Conservation (phyloP, 2,329 filamentous ascomycete genomes). For the Sclerotiophoma versabilis region DNA sequence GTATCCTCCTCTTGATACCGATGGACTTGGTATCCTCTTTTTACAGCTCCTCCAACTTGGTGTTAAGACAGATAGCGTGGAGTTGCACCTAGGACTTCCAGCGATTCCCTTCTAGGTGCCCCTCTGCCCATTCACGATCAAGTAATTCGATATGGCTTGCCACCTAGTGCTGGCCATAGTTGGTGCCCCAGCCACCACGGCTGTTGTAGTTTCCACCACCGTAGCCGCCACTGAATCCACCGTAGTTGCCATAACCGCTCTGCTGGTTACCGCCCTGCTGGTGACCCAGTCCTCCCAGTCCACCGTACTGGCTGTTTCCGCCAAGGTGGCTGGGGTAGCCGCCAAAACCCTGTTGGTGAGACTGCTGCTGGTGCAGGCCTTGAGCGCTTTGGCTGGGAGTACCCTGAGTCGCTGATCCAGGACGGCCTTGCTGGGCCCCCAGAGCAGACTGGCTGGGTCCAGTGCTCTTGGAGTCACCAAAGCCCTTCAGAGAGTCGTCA, state of each 20-base stretch:
- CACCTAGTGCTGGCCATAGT: conserved; percentile 52
- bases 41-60: conserved; percentile 8
- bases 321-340: conserved; percentile 61
- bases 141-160: not conserved
- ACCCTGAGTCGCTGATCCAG: conserved; percentile 68
- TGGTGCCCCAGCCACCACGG: conserved; percentile 59
- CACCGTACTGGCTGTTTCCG: conserved; percentile 60
- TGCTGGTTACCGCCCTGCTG: conserved; percentile 56
- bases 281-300: conserved; percentile 61
- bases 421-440: conserved; percentile 66
- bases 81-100: not conserved
- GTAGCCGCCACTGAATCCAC: conserved; percentile 50
- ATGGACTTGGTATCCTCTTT: conserved; percentile 37
- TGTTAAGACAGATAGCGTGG: conserved; percentile 3
- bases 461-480: conserved; percentile 62
- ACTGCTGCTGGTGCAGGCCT: conserved; percentile 62
- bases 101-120: not conserved
- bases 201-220: conserved; percentile 51
- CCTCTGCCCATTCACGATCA: conserved; percentile 7
- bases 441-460: conserved; percentile 67
- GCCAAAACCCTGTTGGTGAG: conserved; percentile 64
- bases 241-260: conserved; percentile 53
- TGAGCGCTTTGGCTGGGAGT: conserved; percentile 61
- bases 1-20: conserved; percentile 19
- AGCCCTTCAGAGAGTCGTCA: conserved; percentile 65